Evolutionary conservation across 1,284 basidiomycete species (phyloP).

Genomic region (Pyrrhoderma noxium): DNA sequence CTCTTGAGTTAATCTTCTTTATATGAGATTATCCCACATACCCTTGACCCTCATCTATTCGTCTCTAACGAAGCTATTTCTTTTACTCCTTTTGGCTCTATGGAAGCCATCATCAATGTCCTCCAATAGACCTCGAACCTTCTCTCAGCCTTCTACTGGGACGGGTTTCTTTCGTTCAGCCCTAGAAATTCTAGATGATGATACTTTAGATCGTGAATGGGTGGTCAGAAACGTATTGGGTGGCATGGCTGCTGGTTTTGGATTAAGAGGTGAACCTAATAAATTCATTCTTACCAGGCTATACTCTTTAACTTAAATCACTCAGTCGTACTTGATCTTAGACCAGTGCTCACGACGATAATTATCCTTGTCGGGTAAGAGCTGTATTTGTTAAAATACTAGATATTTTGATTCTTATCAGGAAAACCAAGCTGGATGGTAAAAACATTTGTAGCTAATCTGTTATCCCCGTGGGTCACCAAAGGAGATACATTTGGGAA

Average conservation of each 20-base stretch:
- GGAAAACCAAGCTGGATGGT: constrained; percentile 43
- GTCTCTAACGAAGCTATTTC: constrained; percentile 79
- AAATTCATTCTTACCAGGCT: constrained; percentile 22
- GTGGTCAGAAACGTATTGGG: constrained; percentile 77
- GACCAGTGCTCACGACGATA: constrained; percentile 68
- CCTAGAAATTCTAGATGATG: constrained; percentile 53
- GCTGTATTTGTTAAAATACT: background rate
- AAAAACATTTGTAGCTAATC: constrained; percentile 55
- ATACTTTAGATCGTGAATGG: constrained; percentile 75
- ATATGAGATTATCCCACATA: constrained; percentile 30
- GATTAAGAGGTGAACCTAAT: constrained; percentile 42
- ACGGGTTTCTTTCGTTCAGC: constrained; percentile 31
- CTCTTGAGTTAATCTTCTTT: background rate
- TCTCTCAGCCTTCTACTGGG: constrained; percentile 12
- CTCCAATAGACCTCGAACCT: constrained; percentile 21
- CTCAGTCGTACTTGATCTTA: constrained; percentile 68
- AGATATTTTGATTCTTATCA: background rate
- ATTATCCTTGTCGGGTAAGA: constrained; percentile 62
- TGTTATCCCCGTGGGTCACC: constrained; percentile 58
- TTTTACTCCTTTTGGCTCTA: constrained; percentile 76
- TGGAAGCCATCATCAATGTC: constrained; percentile 53
- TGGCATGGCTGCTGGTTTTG: constrained; percentile 76
- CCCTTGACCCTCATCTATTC: constrained; percentile 81
- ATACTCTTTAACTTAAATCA: too few relatives aligned
- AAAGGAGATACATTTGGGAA: constrained; percentile 42